Percentiles rank a stretch among this genome's conserved stretches.
Conservation (phyloP, 805 yeast genomes). For the Lachancea sp. region DNA sequence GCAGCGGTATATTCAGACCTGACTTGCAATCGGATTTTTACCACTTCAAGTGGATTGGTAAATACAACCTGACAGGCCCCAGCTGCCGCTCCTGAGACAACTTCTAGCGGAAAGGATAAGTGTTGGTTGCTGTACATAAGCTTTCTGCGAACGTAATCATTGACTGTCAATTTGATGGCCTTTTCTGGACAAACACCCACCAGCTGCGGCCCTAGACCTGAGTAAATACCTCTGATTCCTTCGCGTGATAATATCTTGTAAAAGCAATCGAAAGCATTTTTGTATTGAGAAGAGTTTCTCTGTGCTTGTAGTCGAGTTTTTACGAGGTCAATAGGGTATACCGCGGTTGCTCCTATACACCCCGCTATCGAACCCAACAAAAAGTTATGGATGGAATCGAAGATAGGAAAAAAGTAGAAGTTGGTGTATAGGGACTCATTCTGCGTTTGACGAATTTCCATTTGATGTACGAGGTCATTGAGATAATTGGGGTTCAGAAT, state of each 20-base stretch:
- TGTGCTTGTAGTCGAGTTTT: slow-evolving; percentile 98
- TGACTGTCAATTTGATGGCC: slow-evolving; percentile 92
- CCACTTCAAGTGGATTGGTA: slow-evolving; percentile 94
- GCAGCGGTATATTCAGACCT: slow-evolving; percentile 62
- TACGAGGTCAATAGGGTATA: slow-evolving; percentile 92
- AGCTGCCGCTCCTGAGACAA: slow-evolving; percentile 86
- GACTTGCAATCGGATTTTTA: slow-evolving; percentile 89
- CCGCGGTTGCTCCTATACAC: slow-evolving; percentile 96
- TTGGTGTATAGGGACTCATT: slow-evolving; percentile 30
- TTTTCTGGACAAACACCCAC: slow-evolving; percentile 98
- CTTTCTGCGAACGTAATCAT: slow-evolving; percentile 74
- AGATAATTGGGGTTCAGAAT: slow-evolving; percentile 37
- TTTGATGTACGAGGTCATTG: slow-evolving; percentile 30
- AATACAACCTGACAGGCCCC: slow-evolving; percentile 96
- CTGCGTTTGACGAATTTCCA: slow-evolving; percentile 26
- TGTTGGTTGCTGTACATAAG: slow-evolving; percentile 51
- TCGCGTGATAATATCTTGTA: slow-evolving; percentile 67
- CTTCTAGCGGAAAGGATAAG: slow-evolving; percentile 53
- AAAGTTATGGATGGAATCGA: slow-evolving; percentile 83
- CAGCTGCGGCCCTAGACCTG: slow-evolving; percentile 90
- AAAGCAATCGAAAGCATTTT: slow-evolving; percentile 82
- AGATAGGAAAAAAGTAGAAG: slow-evolving; percentile 51
- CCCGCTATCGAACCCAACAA: slow-evolving; percentile 92
- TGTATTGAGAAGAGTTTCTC: slow-evolving; percentile 61
- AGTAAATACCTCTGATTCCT: slow-evolving; percentile 79